phyloP scores from a whole-genome alignment of 2,329 filamentous ascomycete genomes.

The Endoconidiophora polonica region DNA sequence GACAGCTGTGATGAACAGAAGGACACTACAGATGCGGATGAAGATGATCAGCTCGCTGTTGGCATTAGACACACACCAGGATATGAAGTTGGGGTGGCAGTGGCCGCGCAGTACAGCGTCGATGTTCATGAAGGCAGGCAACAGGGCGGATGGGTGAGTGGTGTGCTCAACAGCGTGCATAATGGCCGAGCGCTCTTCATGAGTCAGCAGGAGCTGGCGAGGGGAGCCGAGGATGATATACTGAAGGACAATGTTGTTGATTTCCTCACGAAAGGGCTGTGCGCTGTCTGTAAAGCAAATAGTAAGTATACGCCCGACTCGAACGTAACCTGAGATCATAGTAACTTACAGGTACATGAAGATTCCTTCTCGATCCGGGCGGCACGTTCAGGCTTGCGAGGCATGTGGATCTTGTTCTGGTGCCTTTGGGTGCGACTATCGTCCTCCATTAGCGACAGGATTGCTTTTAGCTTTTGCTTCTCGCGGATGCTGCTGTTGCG shows the following conservation, averaged over 20 bases:
- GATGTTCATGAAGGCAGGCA: slow-evolving; percentile 39
- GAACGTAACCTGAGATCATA: background rate
- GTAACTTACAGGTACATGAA: slow-evolving; percentile 3
- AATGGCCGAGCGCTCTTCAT: slow-evolving; percentile 30
- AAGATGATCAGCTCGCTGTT: slow-evolving; percentile 58
- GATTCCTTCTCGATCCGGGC: background rate
- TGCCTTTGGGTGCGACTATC: background rate
- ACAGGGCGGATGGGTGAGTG: slow-evolving; percentile 60
- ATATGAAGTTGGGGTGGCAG: slow-evolving; percentile 69
- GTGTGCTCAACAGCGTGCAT: slow-evolving; percentile 56
- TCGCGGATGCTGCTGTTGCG: slow-evolving; percentile 9
- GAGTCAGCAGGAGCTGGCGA: slow-evolving; percentile 57
- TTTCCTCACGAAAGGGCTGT: slow-evolving; percentile 63
- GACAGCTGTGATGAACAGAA: slow-evolving; percentile 39
- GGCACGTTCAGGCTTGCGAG: slow-evolving; percentile 9
- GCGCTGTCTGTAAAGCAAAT: slow-evolving; percentile 42
- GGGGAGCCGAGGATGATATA: slow-evolving; percentile 53
- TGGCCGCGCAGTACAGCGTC: slow-evolving; percentile 57
- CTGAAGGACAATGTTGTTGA: slow-evolving; percentile 54
- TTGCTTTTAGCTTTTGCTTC: slow-evolving; percentile 11
- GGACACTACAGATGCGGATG: slow-evolving; percentile 48
- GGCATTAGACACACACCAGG: slow-evolving; percentile 70
- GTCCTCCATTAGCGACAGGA: slow-evolving; percentile 12
- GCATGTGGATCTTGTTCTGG: slow-evolving; percentile 6
- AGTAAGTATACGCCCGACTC: background rate